Percentiles rank a stretch among this genome's conserved stretches.
Evolutionary conservation across 495 filamentous ascomycete genomes (phyloP).

Genomic region (Talaromyces adpressus): DNA sequence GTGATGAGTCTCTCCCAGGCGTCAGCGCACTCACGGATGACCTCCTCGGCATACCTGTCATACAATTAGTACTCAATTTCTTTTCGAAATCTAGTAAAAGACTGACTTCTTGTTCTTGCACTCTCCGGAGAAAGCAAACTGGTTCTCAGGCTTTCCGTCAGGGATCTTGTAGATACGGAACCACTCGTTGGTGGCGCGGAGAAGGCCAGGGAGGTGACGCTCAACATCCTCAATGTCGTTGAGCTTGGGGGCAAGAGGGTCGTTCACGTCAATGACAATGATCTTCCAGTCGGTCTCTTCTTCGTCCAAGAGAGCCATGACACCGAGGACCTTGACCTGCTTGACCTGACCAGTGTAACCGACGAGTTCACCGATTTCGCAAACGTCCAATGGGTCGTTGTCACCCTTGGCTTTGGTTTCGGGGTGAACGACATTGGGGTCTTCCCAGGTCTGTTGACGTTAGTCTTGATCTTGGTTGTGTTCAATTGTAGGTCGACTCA

Average conservation of each 20-base stretch:
- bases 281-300: conserved; percentile 99
- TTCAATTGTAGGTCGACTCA: conserved; percentile 29
- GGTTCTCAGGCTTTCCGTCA: conserved; percentile 99
- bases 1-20: conserved; percentile 95
- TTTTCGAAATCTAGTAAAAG: background rate
- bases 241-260: conserved; percentile 91
- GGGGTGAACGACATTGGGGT: conserved; percentile 88
- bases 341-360: conserved; percentile 93
- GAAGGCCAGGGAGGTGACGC: conserved; percentile 91
- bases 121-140: conserved; percentile 99
- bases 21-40: conserved; percentile 91
- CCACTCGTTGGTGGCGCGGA: conserved; percentile 99
- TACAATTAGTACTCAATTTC: conserved; percentile 7
- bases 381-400: conserved; percentile 98
- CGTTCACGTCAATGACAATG: conserved; percentile 98
- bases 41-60: conserved; percentile 76
- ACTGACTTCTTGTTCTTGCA: conserved; percentile 95
- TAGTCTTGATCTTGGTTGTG: conserved; percentile 11
- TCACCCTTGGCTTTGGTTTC: conserved; percentile 99
- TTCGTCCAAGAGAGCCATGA: conserved; percentile 98
- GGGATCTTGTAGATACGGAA: conserved; percentile 99
- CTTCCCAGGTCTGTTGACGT: conserved; percentile 83
- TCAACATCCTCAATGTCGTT: conserved; percentile 99
- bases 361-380: conserved; percentile 98
- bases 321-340: conserved; percentile 98